Percentiles rank a stretch among this genome's conserved stretches.
Conservation (phyloP, 2,329 filamentous ascomycete genomes). For the Juglanconis sp. region DNA sequence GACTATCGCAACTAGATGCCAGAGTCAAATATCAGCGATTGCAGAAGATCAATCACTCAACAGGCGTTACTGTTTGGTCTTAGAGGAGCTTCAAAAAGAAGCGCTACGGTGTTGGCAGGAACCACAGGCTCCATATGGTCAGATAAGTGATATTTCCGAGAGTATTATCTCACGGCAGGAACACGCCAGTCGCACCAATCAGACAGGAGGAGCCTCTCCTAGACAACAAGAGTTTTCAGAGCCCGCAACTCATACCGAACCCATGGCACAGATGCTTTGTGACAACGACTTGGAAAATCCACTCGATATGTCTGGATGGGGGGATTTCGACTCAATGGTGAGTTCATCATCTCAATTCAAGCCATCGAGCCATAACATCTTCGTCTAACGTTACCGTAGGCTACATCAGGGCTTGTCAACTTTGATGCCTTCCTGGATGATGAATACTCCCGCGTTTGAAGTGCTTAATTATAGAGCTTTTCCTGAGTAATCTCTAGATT, state of each 20-base stretch:
- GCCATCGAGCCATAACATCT: background rate
- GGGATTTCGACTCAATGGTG: slow-evolving; percentile 18
- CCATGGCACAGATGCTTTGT: background rate
- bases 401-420: background rate
- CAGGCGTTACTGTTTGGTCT: slow-evolving; percentile 39
- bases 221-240: no score
- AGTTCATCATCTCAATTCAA: background rate
- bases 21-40: slow-evolving; percentile 35
- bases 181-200: slow-evolving; percentile 5
- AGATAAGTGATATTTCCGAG: no score
- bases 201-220: background rate
- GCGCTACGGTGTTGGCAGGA: background rate
- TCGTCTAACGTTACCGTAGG: background rate
- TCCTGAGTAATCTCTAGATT: no score
- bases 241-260: no score
- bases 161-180: background rate
- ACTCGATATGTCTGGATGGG: slow-evolving; percentile 15
- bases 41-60: slow-evolving; percentile 36
- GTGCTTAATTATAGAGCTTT: no score
- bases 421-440: background rate
- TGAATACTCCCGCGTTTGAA: no score
- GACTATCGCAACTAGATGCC: slow-evolving; percentile 36
- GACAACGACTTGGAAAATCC: no score
- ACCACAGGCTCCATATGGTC: background rate
- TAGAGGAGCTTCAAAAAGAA: slow-evolving; percentile 30